Conservation (phyloP, 345 rosid genomes). For the Laguncularia racemosa region DNA sequence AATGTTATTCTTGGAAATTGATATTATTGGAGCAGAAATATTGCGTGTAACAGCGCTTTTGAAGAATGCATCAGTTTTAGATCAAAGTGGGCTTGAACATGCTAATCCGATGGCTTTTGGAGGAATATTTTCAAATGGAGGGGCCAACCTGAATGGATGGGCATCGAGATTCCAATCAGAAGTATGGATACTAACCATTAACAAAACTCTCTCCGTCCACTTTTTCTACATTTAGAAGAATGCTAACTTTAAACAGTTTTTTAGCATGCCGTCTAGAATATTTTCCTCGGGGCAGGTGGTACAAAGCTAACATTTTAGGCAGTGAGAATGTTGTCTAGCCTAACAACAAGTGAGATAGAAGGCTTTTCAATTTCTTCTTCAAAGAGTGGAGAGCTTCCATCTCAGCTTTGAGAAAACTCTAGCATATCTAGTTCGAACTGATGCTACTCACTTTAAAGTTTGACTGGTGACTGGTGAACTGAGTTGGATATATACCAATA, state of each 20-base stretch:
- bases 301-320: conserved; percentile 34
- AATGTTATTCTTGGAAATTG: conserved; percentile 95
- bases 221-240: conserved; percentile 43
- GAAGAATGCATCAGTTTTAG: conserved; percentile 98
- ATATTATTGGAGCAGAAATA: conserved; percentile 97
- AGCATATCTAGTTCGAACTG: too few relatives aligned
- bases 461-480: too few relatives aligned
- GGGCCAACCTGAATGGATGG: conserved; percentile 87
- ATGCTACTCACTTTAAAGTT: too few relatives aligned
- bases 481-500: too few relatives aligned
- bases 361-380: too few relatives aligned
- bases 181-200: conserved; percentile 98
- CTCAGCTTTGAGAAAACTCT: too few relatives aligned
- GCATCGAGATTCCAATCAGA: conserved; percentile 95
- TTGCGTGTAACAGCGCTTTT: conserved; percentile 96
- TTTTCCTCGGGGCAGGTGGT: conserved; percentile 31
- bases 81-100: conserved; percentile 96
- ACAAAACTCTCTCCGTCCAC: conserved; percentile 78
- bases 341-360: too few relatives aligned
- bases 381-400: too few relatives aligned
- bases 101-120: conserved; percentile 87
- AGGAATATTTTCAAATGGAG: conserved; percentile 91
- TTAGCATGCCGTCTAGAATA: conserved; percentile 17
- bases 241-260: conserved; percentile 46
- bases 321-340: conserved; percentile 1